Evolutionary conservation across 2,329 filamentous ascomycete species (phyloP), one percentile per base, ranked within the genome.

Genomic region (Venturia carpophila): DNA sequence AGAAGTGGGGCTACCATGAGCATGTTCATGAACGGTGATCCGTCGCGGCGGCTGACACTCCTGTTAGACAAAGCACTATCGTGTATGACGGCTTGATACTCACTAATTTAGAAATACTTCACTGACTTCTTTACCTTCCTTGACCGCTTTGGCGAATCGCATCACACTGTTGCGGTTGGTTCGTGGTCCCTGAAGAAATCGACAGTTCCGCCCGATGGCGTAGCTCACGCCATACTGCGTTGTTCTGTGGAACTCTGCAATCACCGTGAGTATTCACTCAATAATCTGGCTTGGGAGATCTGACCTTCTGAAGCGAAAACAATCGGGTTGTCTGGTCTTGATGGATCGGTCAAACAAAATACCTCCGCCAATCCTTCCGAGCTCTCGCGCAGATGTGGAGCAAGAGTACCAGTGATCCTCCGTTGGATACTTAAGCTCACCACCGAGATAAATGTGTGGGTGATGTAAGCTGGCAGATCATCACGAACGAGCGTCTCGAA

Each of bases 81-180:
- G 24, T n/a, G 27, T 41, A 5, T 9, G 11, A 17, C 13, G 15
- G n/a, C 30, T 19, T 34, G 19, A 30, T 13, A 74, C 81, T 70
- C 76, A 84, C 82, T 90, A 92, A 73, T 92, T 92, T 45, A 92
- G 76, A 65, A 92, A 85, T 0, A 90, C 84, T 70, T 92, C 90
- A 64, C 82, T 88, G 68, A 87, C 84, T 70, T 92, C 89, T 69
- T 84, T 81, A n/a, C 87, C 87, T 1, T 80, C 82, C 9, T 79
- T 73, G 13, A 88, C 75, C 37, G 85, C 85, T 49, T 87, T 82
- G 41, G 82, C 79, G 13, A 92, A 78, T 64, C 90, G 80, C 64
- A 79, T 75, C 0, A 89, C 79, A 62, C 85, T 88, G 67, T 82
- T 80, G 0, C 79, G 79, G 68, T 87, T 88, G 6, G 89, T 91